phyloP scores from a whole-genome alignment of 495 filamentous ascomycete species.

The Polyplosphaeria fusca region DNA sequence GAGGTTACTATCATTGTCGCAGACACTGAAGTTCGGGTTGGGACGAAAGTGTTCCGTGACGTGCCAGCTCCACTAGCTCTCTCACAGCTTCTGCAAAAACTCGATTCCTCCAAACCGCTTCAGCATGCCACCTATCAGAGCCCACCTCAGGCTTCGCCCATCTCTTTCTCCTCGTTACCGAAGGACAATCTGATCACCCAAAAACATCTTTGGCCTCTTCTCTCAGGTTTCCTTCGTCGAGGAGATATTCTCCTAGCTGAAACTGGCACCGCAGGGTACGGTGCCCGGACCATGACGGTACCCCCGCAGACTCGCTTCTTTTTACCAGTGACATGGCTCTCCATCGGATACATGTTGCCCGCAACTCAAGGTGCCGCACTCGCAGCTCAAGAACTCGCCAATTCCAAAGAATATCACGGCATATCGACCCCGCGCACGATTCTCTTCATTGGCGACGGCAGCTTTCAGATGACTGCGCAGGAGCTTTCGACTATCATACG shows the following conservation, averaged over 20 bases:
- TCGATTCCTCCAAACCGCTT: background rate
- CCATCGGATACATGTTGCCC: conserved; percentile 50
- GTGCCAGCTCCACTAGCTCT: background rate
- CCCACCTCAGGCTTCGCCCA: background rate
- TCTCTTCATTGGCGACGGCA: conserved; percentile 82
- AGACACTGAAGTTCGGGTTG: background rate
- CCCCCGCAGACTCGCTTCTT: conserved; percentile 34
- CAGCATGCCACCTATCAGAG: background rate
- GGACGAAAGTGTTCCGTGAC: background rate
- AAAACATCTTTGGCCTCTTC: conserved; percentile 27
- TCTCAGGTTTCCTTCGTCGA: conserved; percentile 31
- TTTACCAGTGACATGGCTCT: conserved; percentile 44
- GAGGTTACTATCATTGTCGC: conserved; percentile 18
- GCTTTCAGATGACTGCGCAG: conserved; percentile 76
- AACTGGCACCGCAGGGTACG: conserved; percentile 29
- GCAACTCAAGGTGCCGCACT: conserved; percentile 48
- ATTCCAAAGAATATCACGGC: conserved; percentile 18
- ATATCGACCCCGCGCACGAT: conserved; percentile 47
- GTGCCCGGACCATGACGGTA: conserved; percentile 24
- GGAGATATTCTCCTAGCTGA: conserved; percentile 30
- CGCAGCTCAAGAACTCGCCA: conserved; percentile 40
- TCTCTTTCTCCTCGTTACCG: background rate
- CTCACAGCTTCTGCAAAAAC: background rate
- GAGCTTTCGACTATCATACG: conserved; percentile 81
- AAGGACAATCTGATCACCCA: conserved; percentile 19